Evolutionary conservation across 2,329 filamentous ascomycete genomes (phyloP), one percentile per base, ranked within the genome.

Genomic region (Arthrobotrys sphaeroides): DNA sequence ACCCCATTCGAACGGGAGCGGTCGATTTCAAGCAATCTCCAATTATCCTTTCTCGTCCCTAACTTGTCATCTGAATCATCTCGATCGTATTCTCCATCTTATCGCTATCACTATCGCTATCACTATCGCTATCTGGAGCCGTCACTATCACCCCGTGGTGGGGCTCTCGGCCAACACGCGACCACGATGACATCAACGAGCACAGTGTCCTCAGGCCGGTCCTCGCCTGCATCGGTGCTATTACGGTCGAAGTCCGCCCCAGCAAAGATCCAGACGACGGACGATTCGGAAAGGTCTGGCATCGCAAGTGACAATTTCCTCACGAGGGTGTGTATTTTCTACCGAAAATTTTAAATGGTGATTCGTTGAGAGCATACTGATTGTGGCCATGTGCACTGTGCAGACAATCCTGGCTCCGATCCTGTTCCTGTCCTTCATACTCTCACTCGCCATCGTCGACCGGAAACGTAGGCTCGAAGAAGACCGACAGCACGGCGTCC

Each of bases 371-470:
- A 1, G 7, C 20, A n/a, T 64, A 28, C 43, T 64, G 26, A 55
- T 24, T 22, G 7, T 7, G 10, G n/a, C 7, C 7, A 12, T 38
- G 16, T 13, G n/a, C 22, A 16, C 26, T 45, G 10, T 62, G 22
- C 16, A 74, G 70, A 74, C 70, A 62, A 74, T 74, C 18, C 43
- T 74, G 5, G 70, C 70, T 16, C 70, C 70, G 26, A 74, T 74
- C 13, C 62, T 74, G 3, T 74, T 74, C 33, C 70, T 74, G 20
- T 74, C 70, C 3, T 74, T 74, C 64, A 74, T 74, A 38, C 43
- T 74, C 45, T 74, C 70, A 26, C 70, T 74, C 26, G 70, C 70
- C 31, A 74, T 74, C 55, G 62, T 74, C 70, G 70, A 74, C 55
- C 62, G 70, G 12, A 67, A 67, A 57, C 62, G 70, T n/a, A 18